Base-by-base conservation (phyloP, 305 asterid genomes). In the Salvia sclarea region DNA sequence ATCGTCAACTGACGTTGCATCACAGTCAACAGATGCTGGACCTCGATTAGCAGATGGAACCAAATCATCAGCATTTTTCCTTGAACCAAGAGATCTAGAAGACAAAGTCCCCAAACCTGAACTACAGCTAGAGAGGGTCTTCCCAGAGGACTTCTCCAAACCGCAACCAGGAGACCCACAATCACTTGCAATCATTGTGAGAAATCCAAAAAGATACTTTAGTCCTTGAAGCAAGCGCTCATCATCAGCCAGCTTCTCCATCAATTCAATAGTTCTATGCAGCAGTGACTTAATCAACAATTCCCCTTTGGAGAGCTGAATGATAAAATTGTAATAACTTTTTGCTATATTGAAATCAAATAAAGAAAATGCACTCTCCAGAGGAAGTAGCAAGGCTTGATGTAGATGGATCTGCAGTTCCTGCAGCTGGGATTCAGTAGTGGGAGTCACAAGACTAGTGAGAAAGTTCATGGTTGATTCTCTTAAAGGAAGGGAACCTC, bases 1-100 rank as follows among this genome's bases (percentile, higher is more conserved):
- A 64, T 95, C 99, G 69, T 95, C 99, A 47, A 84, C 84, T 47
- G 99, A 95, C 81, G 98, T 86, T 60, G 97, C 97, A 84, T 95
- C 99, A 74, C 97, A 88, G 44, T 92, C 99, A 71, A 89, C 75
- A 59, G 94, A 76, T 57, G 89, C 67, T 24, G 92, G 72, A 76
- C 86, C 96, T 70, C 86, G 95, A 81, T 81, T 86, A 68, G 91
- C 79, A 74, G 97, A 83, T 61, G 88, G 85, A 79, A 89, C 76
- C 78, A 88, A 72, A 66, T 89, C 82, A 44, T 88, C 92, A 57
- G 85, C 69, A 78, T 78, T 79, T 78, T 86, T 91, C 80, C 92
- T 84, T 52, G 98, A 83, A 70, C 88, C 83, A 73, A 89, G 81
- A 61, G 85, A 80, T 72, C 90, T 77, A 57, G 95, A 75, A 63